A percentile compares a stretch with the other conserved stretches of the same genome.
Conservation (phyloP, 1,284 basidiomycete genomes). For the Ceratobasidium sp. region DNA sequence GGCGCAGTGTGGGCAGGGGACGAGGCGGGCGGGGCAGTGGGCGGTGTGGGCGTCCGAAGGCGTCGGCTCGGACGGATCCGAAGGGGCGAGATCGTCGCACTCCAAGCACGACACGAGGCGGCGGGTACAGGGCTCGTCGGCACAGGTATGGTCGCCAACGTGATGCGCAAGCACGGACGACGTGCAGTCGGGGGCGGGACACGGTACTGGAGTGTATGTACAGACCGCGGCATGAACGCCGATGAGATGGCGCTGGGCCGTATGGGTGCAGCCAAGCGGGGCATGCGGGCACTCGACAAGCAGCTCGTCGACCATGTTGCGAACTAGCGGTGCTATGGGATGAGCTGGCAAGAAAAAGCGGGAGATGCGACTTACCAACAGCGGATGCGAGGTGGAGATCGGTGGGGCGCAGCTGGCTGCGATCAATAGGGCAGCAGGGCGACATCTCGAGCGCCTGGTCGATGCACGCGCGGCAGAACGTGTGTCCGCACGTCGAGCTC, state of each 20-base stretch:
- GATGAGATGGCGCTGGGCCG: slow-evolving; percentile 76
- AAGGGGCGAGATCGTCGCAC: slow-evolving; percentile 51
- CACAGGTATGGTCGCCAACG: slow-evolving; percentile 50
- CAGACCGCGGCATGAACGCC: slow-evolving; percentile 73
- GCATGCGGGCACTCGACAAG: slow-evolving; percentile 75
- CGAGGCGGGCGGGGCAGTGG: slow-evolving; percentile 26
- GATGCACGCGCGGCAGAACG: slow-evolving; percentile 84
- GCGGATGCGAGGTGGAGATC: slow-evolving; percentile 72
- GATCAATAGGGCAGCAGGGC: slow-evolving; percentile 83
- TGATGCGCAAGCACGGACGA: slow-evolving; percentile 62
- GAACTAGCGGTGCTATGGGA: slow-evolving; percentile 42
- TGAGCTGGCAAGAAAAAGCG: slow-evolving; percentile 25
- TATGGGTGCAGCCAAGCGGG: slow-evolving; percentile 68
- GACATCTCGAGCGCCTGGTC: slow-evolving; percentile 69
- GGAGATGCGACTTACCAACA: slow-evolving; percentile 65
- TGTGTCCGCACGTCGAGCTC: slow-evolving; percentile 80
- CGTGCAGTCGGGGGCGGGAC: slow-evolving; percentile 62
- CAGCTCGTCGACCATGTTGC: slow-evolving; percentile 85
- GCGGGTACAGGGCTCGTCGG: slow-evolving; percentile 54
- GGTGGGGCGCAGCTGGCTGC: slow-evolving; percentile 65
- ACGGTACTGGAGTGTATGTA: slow-evolving; percentile 65
- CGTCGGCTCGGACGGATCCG: background rate
- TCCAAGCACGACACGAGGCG: slow-evolving; percentile 56
- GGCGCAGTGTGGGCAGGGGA: slow-evolving; percentile 11
- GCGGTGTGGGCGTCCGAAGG: background rate